Base-by-base conservation (phyloP, 2,329 filamentous ascomycete genomes). In the Penicillium decumbens region DNA sequence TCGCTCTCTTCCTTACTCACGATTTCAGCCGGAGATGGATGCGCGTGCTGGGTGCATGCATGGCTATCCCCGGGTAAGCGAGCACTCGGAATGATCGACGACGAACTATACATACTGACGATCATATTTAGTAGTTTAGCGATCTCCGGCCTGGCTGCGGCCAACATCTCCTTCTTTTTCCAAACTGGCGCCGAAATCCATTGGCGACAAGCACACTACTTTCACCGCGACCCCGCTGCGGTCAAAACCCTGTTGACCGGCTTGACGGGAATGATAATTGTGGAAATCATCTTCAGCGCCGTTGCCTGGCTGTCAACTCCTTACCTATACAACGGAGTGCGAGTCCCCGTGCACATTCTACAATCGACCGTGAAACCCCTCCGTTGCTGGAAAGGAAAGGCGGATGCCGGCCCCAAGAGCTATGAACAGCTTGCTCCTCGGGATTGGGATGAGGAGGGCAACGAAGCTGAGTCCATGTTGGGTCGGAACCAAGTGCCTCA, bases 181-280 rank as follows among this genome's bases (percentile, higher is more conserved):
- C 45, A 55, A 35, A 64, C 53, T 6, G 61, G 61, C 18, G 56
- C 59, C 20, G 61, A 64, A 37, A 62, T 64, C 27, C 60, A 64
- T 30, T 64, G 61, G 61, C 59, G 58, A 48, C 59, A 63, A 47
- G 56, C 53, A 7, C 55, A 54, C 29, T 51, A 44, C 41, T 59
- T 64, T 45, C 55, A 58, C 27, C 51, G 60, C 15, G 59, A 63
- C 41, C 52, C 50, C n/a, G 57, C 59, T 8, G 50, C 56, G 4
- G 45, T 61, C 35, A 60, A 60, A 43, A 56, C 57, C 9, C 51
- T 64, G 3, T 47, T 63, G 13, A 59, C 58, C 10, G 61, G 59
- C 20, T 38, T 64, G 35, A 50, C 55, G 4, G 56, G 59, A 7
- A 49, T 56, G 10, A 38, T 62, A 8, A 54, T 62, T 6, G 54